Base-by-base conservation (phyloP, 176 grass and related monocot species). In the Bothriochloa decipiens region DNA sequence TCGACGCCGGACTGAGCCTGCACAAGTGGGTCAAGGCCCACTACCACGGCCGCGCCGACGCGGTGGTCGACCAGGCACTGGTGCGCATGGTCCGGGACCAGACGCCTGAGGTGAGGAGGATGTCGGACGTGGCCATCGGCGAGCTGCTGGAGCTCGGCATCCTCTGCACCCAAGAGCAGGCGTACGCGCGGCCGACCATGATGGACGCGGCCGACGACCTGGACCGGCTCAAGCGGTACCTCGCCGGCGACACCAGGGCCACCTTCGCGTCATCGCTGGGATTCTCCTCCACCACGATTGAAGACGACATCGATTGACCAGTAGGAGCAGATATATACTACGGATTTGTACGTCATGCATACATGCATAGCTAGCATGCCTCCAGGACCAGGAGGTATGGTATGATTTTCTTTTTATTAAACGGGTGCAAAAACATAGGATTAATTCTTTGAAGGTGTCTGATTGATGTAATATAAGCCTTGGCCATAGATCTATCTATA, bases 71-170 rank as follows among this genome's bases (percentile, higher is more conserved):
- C 18, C 41, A 78, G 15, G 57, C 70, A 1, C 67, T 98, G 64
- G 63, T 72, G 16, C 4, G 55, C n/a, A 86, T 79, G 76, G 87
- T 92, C 32, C 74, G 82, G 75, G 89, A 90, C 53, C 83, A 95
- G 73, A 93, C 83, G 7, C 86, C 89, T 0, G 89, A 98, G 72
- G 70, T 95, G 55, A 89, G 81, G 77, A 90, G 89, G 72, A 95
- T 98, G 89, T 98, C 79, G 29, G 93, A 94, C 47, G 89, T 85
- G n/a, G 93, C 91, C 57, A 95, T 95, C 42, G 83, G 80, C 5
- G 93, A 98, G 85, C 82, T 98, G 73, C 77, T 95, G 46, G 96
- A 98, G 81, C 87, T 98, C 11, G 96, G 91, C 57, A 72, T 95
- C 75, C 77, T 98, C 17, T 98, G 93, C 79, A 87, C 86, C 2